Conservation (phyloP, 495 filamentous ascomycete species). For the Neurospora pannonica region DNA sequence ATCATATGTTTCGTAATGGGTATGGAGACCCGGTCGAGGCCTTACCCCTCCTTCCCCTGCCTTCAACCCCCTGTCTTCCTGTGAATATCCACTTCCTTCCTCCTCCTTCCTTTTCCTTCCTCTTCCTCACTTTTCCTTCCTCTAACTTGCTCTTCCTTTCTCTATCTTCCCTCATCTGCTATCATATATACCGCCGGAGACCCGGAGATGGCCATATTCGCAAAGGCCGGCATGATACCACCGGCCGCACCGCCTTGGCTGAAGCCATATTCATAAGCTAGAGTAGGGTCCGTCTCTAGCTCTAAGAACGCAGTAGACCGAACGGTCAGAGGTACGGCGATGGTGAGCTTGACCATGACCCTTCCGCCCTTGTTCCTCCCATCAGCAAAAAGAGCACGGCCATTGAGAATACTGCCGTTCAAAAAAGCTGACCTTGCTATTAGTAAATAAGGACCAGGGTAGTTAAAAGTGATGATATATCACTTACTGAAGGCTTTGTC, state of each 20-base stretch:
- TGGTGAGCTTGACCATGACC: conserved; percentile 1
- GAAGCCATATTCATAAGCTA: not conserved
- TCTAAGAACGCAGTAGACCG: not conserved
- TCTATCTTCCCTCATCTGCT: no score
- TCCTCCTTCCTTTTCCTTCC: no score
- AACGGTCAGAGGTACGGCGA: not conserved
- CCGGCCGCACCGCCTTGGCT: not conserved
- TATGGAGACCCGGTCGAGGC: no score
- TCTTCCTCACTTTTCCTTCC: no score
- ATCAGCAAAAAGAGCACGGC: conserved; percentile 11
- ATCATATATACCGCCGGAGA: not conserved
- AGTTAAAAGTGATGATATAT: not conserved
- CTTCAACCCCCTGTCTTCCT: no score
- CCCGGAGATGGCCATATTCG: not conserved
- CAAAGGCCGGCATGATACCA: not conserved
- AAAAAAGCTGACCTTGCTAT: conserved; percentile 6
- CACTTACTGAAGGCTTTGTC: conserved; percentile 16
- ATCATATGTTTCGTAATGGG: no score
- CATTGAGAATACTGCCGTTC: conserved; percentile 13
- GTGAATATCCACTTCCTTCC: no score
- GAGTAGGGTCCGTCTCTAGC: not conserved
- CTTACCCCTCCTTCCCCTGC: no score
- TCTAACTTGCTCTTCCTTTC: no score
- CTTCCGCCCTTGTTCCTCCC: conserved; percentile 6
- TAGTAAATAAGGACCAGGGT: not conserved